Base-by-base conservation (phyloP, 164 flowering plant species). In the Aristolochia contorta region DNA sequence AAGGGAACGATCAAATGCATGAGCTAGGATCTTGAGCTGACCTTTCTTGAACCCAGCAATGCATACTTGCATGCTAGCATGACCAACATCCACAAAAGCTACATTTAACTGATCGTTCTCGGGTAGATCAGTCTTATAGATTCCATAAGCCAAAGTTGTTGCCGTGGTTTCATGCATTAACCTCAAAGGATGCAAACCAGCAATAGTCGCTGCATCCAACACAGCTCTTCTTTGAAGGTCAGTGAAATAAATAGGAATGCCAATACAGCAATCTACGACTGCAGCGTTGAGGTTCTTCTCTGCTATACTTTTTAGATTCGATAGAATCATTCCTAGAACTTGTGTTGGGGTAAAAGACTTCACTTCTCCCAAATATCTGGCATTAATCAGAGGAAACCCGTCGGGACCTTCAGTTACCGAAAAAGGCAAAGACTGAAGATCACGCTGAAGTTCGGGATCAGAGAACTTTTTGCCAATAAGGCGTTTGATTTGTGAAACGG, bases 201-300 rank as follows among this genome's bases (percentile, higher is more conserved):
- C 94, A 74, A 91, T 86, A 10, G 87, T 81, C 14, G 97, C 97
- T 14, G 96, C 97, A 79, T 91, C 96, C 65, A 86, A 21, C 23
- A 88, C 91, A 48, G 94, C 91, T 64, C 97, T 81, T 57, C 97
- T 83, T 58, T 91, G 97, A 33, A 91, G 85, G 58, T 91, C 97
- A 48, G 87, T 86, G 67, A 88, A 88, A 68, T 91, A 91, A 33
- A 88, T 82, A 0, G 97, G 97, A 32, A 91, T 86, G 3, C 96
- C 97, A 74, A 87, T 91, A 66, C 94, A 88, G 71, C 97, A 91
- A 64, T 91, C 97, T n/a, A 78, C 89, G 14, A 88, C 97, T 10
- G 92, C 98, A n/a, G 95, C 80, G 67, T 85, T 91, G 65, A 91
- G 66, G 69, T 92, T 92, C 73, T 84, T 87, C 75, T 85, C 91